These are phyloP conservation scores for Huntiella abstrusa DNA, from an alignment of 2,329 filamentous ascomycete species.

Conservation along the genomic window DNA sequence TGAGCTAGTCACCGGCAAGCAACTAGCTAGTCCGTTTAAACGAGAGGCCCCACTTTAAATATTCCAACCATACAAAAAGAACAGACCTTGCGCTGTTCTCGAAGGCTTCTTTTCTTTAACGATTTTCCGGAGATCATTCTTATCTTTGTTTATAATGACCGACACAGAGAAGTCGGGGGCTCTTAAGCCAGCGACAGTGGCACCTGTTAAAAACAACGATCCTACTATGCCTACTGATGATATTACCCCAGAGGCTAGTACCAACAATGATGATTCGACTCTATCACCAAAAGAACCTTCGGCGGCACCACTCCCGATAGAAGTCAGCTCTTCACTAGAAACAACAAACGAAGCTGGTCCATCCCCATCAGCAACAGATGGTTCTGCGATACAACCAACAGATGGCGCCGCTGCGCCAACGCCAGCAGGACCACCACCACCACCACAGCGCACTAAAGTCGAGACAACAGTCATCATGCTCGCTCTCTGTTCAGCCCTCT, in stretches of 20 bases:
- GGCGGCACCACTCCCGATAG: too few relatives aligned
- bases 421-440: neutral
- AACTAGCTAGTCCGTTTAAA: too few relatives aligned
- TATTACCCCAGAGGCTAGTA: neutral
- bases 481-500: conserved; percentile 26
- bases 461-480: conserved; percentile 23
- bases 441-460: conserved; percentile 17
- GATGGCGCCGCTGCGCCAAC: neutral
- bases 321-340: neutral
- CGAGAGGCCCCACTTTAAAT: too few relatives aligned
- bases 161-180: neutral
- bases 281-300: neutral
- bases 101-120: too few relatives aligned
- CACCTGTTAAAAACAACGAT: neutral
- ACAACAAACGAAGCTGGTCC: neutral
- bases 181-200: neutral
- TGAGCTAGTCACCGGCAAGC: too few relatives aligned
- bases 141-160: too few relatives aligned
- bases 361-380: neutral
- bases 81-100: too few relatives aligned
- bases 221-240: neutral
- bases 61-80: too few relatives aligned
- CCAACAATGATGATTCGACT: neutral
- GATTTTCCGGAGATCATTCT: too few relatives aligned
- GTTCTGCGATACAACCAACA: neutral